phyloP scores from a whole-genome alignment of 345 rosid genomes.

The Kandelia obovata region DNA sequence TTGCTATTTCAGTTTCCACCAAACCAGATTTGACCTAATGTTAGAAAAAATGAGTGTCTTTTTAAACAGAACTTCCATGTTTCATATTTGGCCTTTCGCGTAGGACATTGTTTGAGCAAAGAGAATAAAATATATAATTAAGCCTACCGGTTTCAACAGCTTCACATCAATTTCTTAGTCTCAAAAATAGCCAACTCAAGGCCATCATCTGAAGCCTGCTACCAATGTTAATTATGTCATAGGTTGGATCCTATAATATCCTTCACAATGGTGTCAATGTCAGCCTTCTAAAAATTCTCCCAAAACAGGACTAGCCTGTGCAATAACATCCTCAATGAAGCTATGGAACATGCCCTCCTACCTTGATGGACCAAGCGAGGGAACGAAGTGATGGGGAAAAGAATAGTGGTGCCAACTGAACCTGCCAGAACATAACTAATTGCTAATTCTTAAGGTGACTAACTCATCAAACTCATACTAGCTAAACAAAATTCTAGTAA shows the following conservation, averaged over 20 bases:
- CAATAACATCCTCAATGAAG: too few species aligned
- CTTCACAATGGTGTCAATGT: not conserved
- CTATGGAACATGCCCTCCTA: not conserved
- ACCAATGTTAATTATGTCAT: not conserved
- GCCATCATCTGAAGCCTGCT: not conserved
- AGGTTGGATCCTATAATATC: not conserved
- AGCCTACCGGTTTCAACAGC: not conserved
- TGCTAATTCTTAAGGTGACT: not conserved
- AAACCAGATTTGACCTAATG: constrained; percentile 5
- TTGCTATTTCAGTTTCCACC: not conserved
- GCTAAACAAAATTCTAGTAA: not conserved
- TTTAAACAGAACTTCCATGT: constrained; percentile 3
- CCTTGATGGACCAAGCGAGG: not conserved
- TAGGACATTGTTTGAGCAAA: not conserved
- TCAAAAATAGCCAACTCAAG: not conserved
- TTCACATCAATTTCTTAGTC: not conserved
- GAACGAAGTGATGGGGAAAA: not conserved
- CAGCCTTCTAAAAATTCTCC: too few species aligned
- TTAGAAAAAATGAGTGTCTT: not conserved
- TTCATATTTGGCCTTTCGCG: not conserved
- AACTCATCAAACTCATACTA: not conserved
- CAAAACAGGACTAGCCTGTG: too few species aligned
- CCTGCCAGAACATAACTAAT: not conserved
- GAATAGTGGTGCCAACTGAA: not conserved
- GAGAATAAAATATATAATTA: not conserved